Conservation (phyloP, 345 rosid genomes). For the Rubroshorea leprosula region DNA sequence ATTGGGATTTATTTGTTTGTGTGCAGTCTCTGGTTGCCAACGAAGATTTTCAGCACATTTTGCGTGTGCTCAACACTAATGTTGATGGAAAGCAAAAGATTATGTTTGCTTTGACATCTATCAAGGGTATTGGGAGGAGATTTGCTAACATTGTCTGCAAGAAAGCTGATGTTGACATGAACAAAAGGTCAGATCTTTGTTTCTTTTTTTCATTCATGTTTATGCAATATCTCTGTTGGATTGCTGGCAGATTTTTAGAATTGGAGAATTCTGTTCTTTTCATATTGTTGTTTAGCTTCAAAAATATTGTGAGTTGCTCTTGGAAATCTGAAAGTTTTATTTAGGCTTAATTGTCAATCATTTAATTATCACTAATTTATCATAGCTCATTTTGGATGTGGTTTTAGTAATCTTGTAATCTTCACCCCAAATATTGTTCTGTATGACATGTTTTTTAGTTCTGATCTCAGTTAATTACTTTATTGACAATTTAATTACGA, state of each 20-base stretch:
- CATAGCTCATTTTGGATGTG: too few relatives aligned
- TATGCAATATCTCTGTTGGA: background rate
- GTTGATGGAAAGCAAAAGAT: constrained; percentile 90
- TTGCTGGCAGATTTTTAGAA: background rate
- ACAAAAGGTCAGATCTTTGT: constrained; percentile 50
- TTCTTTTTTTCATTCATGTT: background rate
- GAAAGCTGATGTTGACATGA: constrained; percentile 97
- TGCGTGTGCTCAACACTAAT: constrained; percentile 87
- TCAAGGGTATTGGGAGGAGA: constrained; percentile 87
- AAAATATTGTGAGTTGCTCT: too few relatives aligned
- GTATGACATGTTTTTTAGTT: too few relatives aligned
- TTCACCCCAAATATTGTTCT: too few relatives aligned
- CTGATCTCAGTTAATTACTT: too few relatives aligned
- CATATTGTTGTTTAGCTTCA: too few relatives aligned
- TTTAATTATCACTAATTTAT: too few relatives aligned
- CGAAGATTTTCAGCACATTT: constrained; percentile 88
- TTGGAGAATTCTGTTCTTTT: background rate
- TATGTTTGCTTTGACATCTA: constrained; percentile 88
- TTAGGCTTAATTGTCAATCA: too few relatives aligned
- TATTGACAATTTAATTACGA: too few relatives aligned
- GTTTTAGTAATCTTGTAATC: too few relatives aligned
- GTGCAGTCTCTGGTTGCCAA: constrained; percentile 75
- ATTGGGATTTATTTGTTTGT: background rate
- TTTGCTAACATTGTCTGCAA: constrained; percentile 90
- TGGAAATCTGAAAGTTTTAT: too few relatives aligned